Conservation (phyloP, 2,329 filamentous ascomycete genomes). For the Clarireedia sp. region DNA sequence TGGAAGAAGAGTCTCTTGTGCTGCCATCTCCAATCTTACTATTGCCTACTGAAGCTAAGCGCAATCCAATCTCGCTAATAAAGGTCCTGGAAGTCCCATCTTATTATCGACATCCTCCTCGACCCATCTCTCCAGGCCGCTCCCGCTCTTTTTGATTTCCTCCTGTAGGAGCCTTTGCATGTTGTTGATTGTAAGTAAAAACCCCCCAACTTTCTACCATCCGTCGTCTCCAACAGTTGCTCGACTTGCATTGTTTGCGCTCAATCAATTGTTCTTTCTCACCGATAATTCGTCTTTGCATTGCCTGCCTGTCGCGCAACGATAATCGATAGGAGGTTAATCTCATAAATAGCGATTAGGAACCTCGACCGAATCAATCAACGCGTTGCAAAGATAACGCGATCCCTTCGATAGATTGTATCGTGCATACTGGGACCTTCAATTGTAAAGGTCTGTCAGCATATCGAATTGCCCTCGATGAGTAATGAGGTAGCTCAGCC, state of each 20-base stretch:
- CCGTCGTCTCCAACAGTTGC: not conserved
- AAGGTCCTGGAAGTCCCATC: conserved; percentile 7
- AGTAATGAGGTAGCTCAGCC: conserved; percentile 31
- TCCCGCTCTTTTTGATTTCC: conserved; percentile 8
- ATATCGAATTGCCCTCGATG: conserved; percentile 29
- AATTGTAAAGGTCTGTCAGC: conserved; percentile 10
- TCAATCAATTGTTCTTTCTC: not conserved
- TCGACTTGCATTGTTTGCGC: not conserved
- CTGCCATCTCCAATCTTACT: not conserved
- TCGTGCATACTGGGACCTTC: conserved; percentile 4
- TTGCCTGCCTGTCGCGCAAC: conserved; percentile 2
- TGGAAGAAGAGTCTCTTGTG: too few relatives aligned
- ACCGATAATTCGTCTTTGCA: not conserved
- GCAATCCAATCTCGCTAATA: conserved; percentile 11
- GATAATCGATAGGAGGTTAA: conserved; percentile 5
- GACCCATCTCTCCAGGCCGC: conserved; percentile 4
- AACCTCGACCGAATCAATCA: conserved; percentile 11
- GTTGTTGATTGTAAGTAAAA: conserved; percentile 9
- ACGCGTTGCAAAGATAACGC: conserved; percentile 18
- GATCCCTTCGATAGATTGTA: conserved; percentile 6
- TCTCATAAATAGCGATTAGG: conserved; percentile 3
- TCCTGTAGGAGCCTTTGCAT: conserved; percentile 7
- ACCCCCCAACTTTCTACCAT: not conserved
- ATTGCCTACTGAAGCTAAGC: conserved; percentile 1
- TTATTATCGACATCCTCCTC: conserved; percentile 8